phyloP scores from a whole-genome alignment of 306 rosid species.

The Arachis hypogaea region DNA sequence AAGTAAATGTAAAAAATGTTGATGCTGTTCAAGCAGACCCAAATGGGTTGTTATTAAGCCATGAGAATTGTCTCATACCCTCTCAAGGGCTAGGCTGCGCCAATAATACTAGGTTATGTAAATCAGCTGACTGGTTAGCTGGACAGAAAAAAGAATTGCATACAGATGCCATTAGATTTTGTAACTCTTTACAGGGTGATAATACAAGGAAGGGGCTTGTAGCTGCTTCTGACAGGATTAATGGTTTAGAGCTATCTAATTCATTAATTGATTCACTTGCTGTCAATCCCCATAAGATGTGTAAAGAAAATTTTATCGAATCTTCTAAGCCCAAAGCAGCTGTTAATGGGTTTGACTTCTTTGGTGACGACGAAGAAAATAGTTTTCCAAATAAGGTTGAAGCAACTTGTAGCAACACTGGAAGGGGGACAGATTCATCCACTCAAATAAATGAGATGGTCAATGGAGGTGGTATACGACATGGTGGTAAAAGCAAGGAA shows the following conservation, averaged over 20 bases:
- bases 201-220: conserved; percentile 44
- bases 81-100: conserved; percentile 41
- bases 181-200: conserved; percentile 41
- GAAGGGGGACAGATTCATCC: conserved; percentile 46
- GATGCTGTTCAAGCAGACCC: conserved; percentile 53
- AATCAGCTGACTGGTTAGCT: conserved; percentile 31
- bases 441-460: conserved; percentile 47
- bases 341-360: conserved; percentile 31
- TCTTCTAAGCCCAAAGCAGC: conserved; percentile 36
- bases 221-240: conserved; percentile 44
- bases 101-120: conserved; percentile 33
- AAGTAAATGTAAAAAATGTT: conserved; percentile 37
- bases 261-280: conserved; percentile 32
- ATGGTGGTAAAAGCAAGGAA: conserved; percentile 54
- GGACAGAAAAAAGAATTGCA: conserved; percentile 42
- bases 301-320: conserved; percentile 47
- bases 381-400: conserved; percentile 42
- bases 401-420: conserved; percentile 39
- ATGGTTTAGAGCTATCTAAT: conserved; percentile 32
- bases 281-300: conserved; percentile 40
- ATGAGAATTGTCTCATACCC: conserved; percentile 49
- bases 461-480: conserved; percentile 39
- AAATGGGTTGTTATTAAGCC: conserved; percentile 47
- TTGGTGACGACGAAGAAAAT: conserved; percentile 49
- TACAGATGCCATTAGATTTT: conserved; percentile 34